Conservation (phyloP, 108 stramenopile species). For the Parietichytrium sp. region DNA sequence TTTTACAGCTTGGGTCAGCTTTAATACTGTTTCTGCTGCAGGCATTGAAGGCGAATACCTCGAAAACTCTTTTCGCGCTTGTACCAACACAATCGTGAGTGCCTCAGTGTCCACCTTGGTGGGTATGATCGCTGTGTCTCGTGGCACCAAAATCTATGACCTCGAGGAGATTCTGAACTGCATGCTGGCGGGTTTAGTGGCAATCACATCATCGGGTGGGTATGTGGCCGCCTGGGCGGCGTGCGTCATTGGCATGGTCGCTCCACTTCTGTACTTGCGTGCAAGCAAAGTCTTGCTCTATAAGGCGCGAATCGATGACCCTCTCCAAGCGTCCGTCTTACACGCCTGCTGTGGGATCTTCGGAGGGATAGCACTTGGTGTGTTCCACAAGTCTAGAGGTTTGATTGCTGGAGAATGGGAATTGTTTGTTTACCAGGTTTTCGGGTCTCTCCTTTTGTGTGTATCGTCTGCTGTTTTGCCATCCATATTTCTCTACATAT, state of each 20-base stretch:
- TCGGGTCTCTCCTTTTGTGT: not conserved
- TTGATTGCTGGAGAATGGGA: not conserved
- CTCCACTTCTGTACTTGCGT: not conserved
- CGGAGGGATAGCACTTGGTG: not conserved
- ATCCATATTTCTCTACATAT: not conserved
- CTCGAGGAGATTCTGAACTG: not conserved
- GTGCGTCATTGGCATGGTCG: not conserved
- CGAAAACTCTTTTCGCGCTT: conserved; percentile 38
- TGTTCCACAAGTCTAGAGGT: not conserved
- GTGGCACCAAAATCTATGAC: not conserved
- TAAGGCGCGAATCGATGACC: not conserved
- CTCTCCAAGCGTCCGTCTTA: not conserved
- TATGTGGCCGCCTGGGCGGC: not conserved
- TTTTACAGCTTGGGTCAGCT: conserved; percentile 45
- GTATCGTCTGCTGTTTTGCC: not conserved
- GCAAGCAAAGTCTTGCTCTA: not conserved
- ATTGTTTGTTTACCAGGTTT: not conserved
- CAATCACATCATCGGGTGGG: not conserved
- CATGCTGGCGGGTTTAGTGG: not conserved
- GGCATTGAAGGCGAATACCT: not conserved
- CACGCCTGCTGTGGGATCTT: conserved; percentile 1
- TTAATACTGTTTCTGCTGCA: conserved; percentile 40
- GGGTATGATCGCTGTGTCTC: not conserved
- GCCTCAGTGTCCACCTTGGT: conserved; percentile 30
- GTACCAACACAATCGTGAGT: conserved; percentile 36